These are phyloP conservation scores for Pythium brassicae DNA, from an alignment of 352 stramenopile species.

Conservation along the genomic window DNA sequence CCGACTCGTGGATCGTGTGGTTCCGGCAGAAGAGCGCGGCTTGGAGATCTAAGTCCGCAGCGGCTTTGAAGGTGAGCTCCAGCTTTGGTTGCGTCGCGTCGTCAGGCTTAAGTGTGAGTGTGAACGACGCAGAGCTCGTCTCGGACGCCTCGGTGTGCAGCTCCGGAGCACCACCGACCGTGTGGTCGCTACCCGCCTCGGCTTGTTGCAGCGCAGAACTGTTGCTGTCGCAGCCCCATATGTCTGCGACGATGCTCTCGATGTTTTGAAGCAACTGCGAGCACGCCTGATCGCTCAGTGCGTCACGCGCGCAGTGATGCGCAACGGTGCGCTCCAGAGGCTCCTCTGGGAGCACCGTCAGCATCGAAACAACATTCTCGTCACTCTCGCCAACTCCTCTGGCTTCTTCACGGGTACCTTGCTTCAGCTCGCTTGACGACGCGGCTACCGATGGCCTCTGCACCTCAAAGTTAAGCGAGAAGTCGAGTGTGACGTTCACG, in stretches of 20 bases:
- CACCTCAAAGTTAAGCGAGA: conserved; percentile 40
- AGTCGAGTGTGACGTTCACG: conserved; percentile 59
- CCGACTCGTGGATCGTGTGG: conserved; percentile 13
- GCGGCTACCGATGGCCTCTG: background rate
- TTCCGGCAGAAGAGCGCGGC: conserved; percentile 33
- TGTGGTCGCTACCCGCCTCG: background rate
- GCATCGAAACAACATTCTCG: conserved; percentile 7
- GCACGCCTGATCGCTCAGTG: conserved; percentile 15
- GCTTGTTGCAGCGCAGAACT: background rate
- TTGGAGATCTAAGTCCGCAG: conserved; percentile 33
- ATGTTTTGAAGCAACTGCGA: conserved; percentile 15
- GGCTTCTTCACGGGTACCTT: background rate
- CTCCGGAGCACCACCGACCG: background rate
- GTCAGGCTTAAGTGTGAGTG: conserved; percentile 4
- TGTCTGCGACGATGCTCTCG: conserved; percentile 22
- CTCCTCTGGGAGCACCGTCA: conserved; percentile 34
- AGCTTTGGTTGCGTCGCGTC: conserved; percentile 8
- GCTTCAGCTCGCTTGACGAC: conserved; percentile 8
- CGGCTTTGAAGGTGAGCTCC: conserved; percentile 11
- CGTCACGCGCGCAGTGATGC: conserved; percentile 23
- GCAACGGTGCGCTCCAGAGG: conserved; percentile 26
- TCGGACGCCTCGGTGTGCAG: background rate
- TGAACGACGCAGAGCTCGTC: conserved; percentile 7
- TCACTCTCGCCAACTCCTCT: conserved; percentile 1
- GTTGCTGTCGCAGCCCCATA: conserved; percentile 46